Base-by-base conservation (phyloP, 768 basidiomycete species). In the Boletus reticuloceps region DNA sequence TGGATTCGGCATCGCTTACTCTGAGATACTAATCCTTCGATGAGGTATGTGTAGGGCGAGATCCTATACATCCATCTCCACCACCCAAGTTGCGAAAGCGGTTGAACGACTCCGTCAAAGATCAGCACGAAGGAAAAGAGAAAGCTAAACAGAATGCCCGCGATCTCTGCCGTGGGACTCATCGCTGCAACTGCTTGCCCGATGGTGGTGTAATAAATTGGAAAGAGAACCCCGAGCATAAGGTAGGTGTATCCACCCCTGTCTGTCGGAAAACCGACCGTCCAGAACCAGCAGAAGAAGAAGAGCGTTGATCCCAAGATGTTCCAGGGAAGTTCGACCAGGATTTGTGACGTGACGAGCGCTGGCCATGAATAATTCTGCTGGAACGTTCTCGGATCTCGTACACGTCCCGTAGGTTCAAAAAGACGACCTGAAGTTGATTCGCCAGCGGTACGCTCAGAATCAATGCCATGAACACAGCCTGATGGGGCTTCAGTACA, bases 91-190 rank as follows among this genome's bases (percentile, higher is more conserved):
- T 76, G 73, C 9, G 75, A 60, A 63, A 74, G 85, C 8, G 87
- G 87, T 60, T 89, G 88, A 5, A 89, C 64, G 37, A 88, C 83
- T 56, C 86, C 86, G 58, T 86, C 78, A 63, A 88, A 87, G n/a
- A 75, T 83, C 50, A 88, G 62, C 37, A 85, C 79, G 59, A 88
- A 85, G 0, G 82, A 79, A 62, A 86, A 86, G 12, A 85, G 59
- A 50, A 81, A 78, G 38, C 78, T 79, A 63, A 80, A 86, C 47
- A 86, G 53, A 14, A 88, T 65, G 1, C 79, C 80, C 3, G 84
- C 80, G 25, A 86, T 82, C 63, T 84, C 82, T 0, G 82, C 76
- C 25, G 75, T 82, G 0, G 87, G 79, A 25, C 79, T 73, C 79
- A 84, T 80, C 4, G 86, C 73, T 0, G 85, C 85, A 12, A 85